Evolutionary conservation across 345 rosid genomes (phyloP), one percentile per base, ranked within the genome.

Genomic region (Psidium friedrichsthalianum): DNA sequence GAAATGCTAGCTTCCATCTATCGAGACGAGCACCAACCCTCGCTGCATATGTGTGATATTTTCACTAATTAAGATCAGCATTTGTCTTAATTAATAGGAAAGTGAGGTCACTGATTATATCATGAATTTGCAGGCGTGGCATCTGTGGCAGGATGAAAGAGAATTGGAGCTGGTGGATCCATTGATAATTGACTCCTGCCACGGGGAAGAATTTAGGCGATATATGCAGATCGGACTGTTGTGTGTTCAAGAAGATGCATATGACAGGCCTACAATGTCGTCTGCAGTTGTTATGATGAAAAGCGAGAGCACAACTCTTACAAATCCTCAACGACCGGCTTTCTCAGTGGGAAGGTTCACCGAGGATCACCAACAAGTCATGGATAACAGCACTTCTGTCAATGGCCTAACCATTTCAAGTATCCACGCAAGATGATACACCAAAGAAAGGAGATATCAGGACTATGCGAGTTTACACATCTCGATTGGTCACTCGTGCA

Each of bases 91-190:
- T 52, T 52, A 36, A 32, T 82, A 16, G 8, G 40, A 49, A 82
- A 52, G 25, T 82, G 56, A 36, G 78, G 78, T 36, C 32, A 36
- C 78, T 69, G 44, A 12, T 5, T 20, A 18, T 25, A 27, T 20
- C 49, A 52, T 59, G 53, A 83, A 69, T 69, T 18, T 86, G 42
- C 90, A 94, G 95, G 94, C 90, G 3, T 94, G 95, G 96, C 88
- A 87, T 83, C 90, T 90, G 53, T 94, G 95, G 95, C 91, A 88
- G 36, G 90, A 91, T 6, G 90, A 92, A 29, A 74, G 88, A 81
- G 92, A 89, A 13, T 57, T 89, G 87, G 87, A 92, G 44, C 88
- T 94, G 16, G 44, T 94, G 76, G 96, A 95, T 87, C 90, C 93
- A 29, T 27, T 76, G 83, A 42, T 94, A 18, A 82, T 5, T 4